Evolutionary conservation across 805 yeast genomes (phyloP).

Genomic region (Yarrowia bubula): DNA sequence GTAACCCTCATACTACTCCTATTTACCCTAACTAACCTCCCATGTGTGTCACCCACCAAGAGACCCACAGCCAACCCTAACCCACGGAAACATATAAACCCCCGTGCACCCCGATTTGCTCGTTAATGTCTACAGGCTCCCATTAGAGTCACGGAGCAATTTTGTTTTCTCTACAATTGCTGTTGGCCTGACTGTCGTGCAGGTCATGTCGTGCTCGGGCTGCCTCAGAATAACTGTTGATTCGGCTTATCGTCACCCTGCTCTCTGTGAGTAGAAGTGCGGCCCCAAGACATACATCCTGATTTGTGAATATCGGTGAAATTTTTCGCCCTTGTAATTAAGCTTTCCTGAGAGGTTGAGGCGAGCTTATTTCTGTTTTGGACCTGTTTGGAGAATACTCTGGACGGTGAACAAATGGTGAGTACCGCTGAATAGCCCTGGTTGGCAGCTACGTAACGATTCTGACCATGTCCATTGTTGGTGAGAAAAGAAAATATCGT

Average conservation of each 20-base stretch:
- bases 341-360: too few species aligned
- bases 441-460: too few species aligned
- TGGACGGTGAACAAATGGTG: too few species aligned
- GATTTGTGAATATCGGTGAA: not conserved
- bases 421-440: too few species aligned
- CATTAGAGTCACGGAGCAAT: constrained; percentile 28
- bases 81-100: constrained; percentile 1
- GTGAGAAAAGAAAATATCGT: too few species aligned
- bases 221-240: constrained; percentile 27
- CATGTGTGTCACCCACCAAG: not conserved
- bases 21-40: too few species aligned
- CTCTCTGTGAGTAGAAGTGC: constrained; percentile 25
- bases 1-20: too few species aligned
- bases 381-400: too few species aligned
- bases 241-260: constrained; percentile 27
- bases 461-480: too few species aligned
- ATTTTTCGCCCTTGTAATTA: not conserved
- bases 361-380: too few species aligned
- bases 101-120: constrained; percentile 3
- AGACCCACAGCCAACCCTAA: not conserved
- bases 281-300: constrained; percentile 25
- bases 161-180: constrained; percentile 21
- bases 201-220: constrained; percentile 28
- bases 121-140: constrained; percentile 28
- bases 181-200: constrained; percentile 27